phyloP scores from a whole-genome alignment of 1,284 basidiomycete species.

The Hypsizygus ulmarius region DNA sequence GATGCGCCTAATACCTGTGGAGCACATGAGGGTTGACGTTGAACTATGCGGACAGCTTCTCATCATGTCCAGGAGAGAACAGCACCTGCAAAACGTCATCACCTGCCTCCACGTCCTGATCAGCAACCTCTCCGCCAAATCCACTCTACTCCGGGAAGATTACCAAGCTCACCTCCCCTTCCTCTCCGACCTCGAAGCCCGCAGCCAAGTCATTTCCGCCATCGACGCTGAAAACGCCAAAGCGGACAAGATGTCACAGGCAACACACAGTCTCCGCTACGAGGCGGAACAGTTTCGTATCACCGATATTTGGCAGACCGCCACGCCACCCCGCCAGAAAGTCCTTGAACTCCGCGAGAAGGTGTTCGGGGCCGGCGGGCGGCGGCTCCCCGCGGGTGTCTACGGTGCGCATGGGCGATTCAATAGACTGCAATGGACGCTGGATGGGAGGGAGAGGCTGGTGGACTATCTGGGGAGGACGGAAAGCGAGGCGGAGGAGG shows the following conservation, averaged over 20 bases:
- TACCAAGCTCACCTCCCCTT: constrained; percentile 49
- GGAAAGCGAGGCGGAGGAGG: constrained; percentile 74
- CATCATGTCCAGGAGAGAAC: constrained; percentile 62
- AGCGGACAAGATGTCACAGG: constrained; percentile 54
- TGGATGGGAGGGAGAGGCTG: constrained; percentile 56
- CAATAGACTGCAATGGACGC: constrained; percentile 64
- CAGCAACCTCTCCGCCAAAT: constrained; percentile 48
- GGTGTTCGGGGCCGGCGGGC: constrained; percentile 50
- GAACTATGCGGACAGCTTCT: constrained; percentile 72
- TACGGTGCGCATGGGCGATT: constrained; percentile 56
- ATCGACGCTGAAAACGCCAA: constrained; percentile 49
- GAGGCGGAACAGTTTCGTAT: constrained; percentile 67
- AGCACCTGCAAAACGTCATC: constrained; percentile 48
- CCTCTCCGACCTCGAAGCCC: constrained; percentile 45
- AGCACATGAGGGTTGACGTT: constrained; percentile 73
- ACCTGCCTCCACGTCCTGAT: constrained; percentile 50
- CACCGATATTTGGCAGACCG: constrained; percentile 63
- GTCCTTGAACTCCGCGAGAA: constrained; percentile 60
- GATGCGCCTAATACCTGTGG: constrained; percentile 47
- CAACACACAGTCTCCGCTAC: constrained; percentile 66
- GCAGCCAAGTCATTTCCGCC: constrained; percentile 44
- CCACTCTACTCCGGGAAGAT: constrained; percentile 51
- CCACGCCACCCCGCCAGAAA: constrained; percentile 57
- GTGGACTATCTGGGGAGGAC: constrained; percentile 69
- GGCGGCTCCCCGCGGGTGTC: constrained; percentile 42